Evolutionary conservation across 106 monocot species (phyloP), one percentile per base, ranked within the genome.

Genomic region (Acanthochlamys bracteata): DNA sequence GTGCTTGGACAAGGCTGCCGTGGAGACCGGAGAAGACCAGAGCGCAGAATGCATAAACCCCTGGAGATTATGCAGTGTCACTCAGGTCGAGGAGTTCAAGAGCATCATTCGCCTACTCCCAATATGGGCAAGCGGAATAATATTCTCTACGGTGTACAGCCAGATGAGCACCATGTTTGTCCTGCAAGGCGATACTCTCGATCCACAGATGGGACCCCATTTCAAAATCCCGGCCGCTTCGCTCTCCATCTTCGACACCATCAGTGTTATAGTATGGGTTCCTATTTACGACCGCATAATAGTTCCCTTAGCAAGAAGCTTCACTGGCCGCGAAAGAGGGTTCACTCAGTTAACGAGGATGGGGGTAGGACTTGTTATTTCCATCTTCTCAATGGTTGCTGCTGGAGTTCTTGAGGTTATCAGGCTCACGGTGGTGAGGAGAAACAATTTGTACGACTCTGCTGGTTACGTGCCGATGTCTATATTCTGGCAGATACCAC

Each of bases 121-220:
- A 0, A 63, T 80, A 41, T 75, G 74, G 80, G 80, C 75, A 14
- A 80, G 41, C 12, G 70, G 71, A 20, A 71, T 80, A 40, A 47
- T 80, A 41, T 75, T 80, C 71, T 40, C 74, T 25, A 80, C 80
- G 0, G 80, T 71, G 46, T 80, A 80, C 52, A 59, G 75, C 67
- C 80, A 80, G 66, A 80, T 80, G 75, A 64, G 56, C 67, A 80
- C 80, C 19, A 80, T 75, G 75, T 80, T 80, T 11, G 63, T 80
- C 42, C 80, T 80, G 24, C 80, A 80, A 42, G 80, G 80, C 25
- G 66, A 80, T 52, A 75, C 57, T 16, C 56, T 80, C 26, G 75
- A 80, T n/a, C 75, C 61, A 12, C 61, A 71, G 63, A 71, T 80
- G 63, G 80, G 80, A 20, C 58, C 66, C 53, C 41, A 49, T 57